Evolutionary conservation across 495 filamentous ascomycete genomes (phyloP), one percentile per base, ranked within the genome.

Genomic region (Amorphotheca resinae): DNA sequence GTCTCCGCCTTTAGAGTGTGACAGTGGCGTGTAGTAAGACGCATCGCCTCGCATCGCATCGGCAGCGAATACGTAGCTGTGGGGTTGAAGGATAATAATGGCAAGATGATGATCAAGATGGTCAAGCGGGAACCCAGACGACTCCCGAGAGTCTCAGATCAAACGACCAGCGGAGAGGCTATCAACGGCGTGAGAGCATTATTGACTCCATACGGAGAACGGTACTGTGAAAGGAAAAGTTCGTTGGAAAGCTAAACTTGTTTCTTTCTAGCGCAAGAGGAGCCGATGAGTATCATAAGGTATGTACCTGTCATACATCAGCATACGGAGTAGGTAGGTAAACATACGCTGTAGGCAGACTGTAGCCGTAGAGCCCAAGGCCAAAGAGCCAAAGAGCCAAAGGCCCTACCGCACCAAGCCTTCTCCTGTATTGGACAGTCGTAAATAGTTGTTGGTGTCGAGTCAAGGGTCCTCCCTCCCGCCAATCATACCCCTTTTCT

Each of bases 1-100:
- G 34, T 37, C 34, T 37, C 34, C 16, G 22, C 36, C 37, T 17
- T 31, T 37, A 37, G 35, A 17, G 30, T 52, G 49, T 52, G 41
- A 48, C 42, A 38, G 35, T 38, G 45, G 41, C 25, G 25, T 11
- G 11, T 5, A 28, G 25, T 28, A 28, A 28, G 25, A 28, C 25
- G n/a, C n/a, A n/a, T n/a, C 40, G 40, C 38, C 37, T 16, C 31
- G 21, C 17, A 8, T 33, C 31, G 48, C 43, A 44, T 47, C 40
- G 23, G 15, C 18, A 44, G 44, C 39, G 38, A 33, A 12, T 12
- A 33, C 5, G 16, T 33, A 11, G 31, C 12, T 20, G 21, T 14
- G 18, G 36, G 28, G 21, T 26, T 23, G 44, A 46, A 34, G 25
- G 14, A 8, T n/a, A n/a, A n/a, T n/a, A n/a, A n/a, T n/a, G 18